phyloP scores from a whole-genome alignment of 139 green algal genomes.

The Coccomyxa sp. region DNA sequence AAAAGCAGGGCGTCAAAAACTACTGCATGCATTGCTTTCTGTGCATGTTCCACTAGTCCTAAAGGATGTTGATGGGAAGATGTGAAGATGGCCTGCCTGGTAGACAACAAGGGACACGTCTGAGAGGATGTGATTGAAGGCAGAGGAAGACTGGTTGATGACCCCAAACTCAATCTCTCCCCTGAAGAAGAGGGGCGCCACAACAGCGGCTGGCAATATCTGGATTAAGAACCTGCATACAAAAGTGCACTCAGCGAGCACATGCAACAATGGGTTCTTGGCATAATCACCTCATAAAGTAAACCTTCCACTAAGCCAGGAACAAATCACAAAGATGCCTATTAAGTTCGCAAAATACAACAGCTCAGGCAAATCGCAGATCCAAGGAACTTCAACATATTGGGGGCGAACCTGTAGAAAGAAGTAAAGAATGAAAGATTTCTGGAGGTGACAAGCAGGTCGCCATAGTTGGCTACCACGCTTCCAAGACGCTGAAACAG shows the following conservation, averaged over 20 bases:
- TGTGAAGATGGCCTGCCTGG: conserved; percentile 18
- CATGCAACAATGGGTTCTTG: neutral
- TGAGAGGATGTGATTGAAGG: conserved; percentile 95
- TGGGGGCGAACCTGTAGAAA: conserved; percentile 65
- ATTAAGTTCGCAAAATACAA: too few relatives aligned
- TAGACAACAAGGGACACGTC: conserved; percentile 96
- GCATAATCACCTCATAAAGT: too few relatives aligned
- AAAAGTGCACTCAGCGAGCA: neutral
- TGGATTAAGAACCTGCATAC: conserved; percentile 74
- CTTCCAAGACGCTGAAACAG: conserved; percentile 50
- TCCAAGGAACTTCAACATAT: neutral
- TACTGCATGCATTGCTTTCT: neutral
- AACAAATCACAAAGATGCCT: too few relatives aligned
- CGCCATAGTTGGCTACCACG: conserved; percentile 79
- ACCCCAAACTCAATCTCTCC: conserved; percentile 98
- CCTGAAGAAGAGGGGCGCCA: conserved; percentile 93
- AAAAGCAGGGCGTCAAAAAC: too few relatives aligned
- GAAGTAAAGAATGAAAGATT: conserved; percentile 98
- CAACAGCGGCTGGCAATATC: conserved; percentile 93
- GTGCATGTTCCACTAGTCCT: too few relatives aligned
- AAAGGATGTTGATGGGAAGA: too few relatives aligned
- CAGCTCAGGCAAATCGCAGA: too few relatives aligned
- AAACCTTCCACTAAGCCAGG: too few relatives aligned
- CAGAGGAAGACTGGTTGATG: conserved; percentile 90
- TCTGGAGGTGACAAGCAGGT: conserved; percentile 73